A percentile compares a stretch with the other conserved stretches of the same genome.
These are phyloP conservation scores for Cladosporium sp. DNA, from an alignment of 2,329 filamentous ascomycete species.

Conservation along the genomic window DNA sequence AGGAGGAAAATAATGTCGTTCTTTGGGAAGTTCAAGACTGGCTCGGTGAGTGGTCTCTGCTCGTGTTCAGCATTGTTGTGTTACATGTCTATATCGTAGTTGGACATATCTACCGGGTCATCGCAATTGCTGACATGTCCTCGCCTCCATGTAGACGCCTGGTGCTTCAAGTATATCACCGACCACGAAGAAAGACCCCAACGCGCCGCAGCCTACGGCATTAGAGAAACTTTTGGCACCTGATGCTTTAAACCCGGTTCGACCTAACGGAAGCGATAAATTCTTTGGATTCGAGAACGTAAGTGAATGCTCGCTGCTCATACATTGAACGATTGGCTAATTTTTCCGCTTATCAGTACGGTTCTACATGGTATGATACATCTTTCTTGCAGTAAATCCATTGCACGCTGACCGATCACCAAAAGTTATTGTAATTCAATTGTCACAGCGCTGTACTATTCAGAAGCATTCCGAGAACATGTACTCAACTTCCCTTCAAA, in stretches of 20 bases:
- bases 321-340: conserved; percentile 14
- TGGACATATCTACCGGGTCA: conserved; percentile 1
- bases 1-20: conserved; percentile 42
- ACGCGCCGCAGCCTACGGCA: conserved; percentile 53
- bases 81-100: neutral
- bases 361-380: conserved; percentile 79
- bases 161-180: conserved; percentile 43
- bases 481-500: conserved; percentile 85
- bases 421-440: conserved; percentile 96
- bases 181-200: conserved; percentile 57
- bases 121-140: conserved; percentile 22
- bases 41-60: conserved; percentile 37
- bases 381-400: conserved; percentile 9
- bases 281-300: conserved; percentile 99
- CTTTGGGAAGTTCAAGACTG: conserved; percentile 51
- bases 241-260: conserved; percentile 75
- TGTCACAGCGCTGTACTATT: conserved; percentile 95
- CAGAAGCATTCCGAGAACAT: conserved; percentile 85
- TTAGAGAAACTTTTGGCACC: conserved; percentile 69
- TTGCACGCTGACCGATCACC: neutral
- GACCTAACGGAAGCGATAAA: conserved; percentile 89
- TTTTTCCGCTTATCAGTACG: conserved; percentile 64
- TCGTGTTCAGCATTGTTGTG: neutral
- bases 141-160: conserved; percentile 40
- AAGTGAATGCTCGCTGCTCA: conserved; percentile 40